Percentiles rank a stretch among this genome's conserved stretches.
Conservation (phyloP, 345 rosid genomes). For the Linum lewisii region DNA sequence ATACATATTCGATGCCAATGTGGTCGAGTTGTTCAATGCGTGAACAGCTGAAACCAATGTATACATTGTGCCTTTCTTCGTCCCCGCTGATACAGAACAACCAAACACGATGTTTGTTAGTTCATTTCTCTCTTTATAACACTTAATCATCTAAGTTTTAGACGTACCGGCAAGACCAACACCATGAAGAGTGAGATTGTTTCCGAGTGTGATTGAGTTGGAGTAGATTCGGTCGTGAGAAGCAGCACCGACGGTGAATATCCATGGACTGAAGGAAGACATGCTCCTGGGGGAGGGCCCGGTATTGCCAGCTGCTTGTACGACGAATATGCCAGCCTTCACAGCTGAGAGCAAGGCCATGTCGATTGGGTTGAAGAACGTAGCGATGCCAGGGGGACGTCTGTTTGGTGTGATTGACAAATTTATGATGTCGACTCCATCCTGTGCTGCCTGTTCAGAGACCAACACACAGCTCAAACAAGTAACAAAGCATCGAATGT, state of each 20-base stretch:
- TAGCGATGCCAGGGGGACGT: conserved; percentile 78
- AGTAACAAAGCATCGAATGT: not conserved
- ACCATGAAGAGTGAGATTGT: conserved; percentile 74
- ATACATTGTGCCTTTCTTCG: conserved; percentile 35
- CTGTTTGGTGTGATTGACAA: conserved; percentile 95
- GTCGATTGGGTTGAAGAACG: conserved; percentile 89
- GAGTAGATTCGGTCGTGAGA: conserved; percentile 90
- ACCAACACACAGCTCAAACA: too few species aligned
- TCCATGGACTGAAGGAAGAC: conserved; percentile 97
- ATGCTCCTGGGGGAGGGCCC: conserved; percentile 94
- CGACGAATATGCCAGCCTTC: conserved; percentile 95
- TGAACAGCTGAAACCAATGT: conserved; percentile 61
- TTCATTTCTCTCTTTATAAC: too few species aligned
- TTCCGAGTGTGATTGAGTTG: conserved; percentile 76
- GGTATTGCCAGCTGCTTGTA: conserved; percentile 96
- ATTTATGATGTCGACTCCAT: conserved; percentile 93
- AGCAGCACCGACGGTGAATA: conserved; percentile 91
- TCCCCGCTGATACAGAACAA: conserved; percentile 78
- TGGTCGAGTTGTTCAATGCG: conserved; percentile 59
- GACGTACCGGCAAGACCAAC: conserved; percentile 78
- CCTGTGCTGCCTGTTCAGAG: conserved; percentile 77
- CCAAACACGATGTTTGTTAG: too few species aligned
- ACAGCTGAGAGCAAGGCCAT: conserved; percentile 91
- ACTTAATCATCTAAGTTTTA: too few species aligned
- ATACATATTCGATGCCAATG: conserved; percentile 70